Conservation (phyloP, 371 early-diverging fungal genomes). For the Zychaea mexicana region DNA sequence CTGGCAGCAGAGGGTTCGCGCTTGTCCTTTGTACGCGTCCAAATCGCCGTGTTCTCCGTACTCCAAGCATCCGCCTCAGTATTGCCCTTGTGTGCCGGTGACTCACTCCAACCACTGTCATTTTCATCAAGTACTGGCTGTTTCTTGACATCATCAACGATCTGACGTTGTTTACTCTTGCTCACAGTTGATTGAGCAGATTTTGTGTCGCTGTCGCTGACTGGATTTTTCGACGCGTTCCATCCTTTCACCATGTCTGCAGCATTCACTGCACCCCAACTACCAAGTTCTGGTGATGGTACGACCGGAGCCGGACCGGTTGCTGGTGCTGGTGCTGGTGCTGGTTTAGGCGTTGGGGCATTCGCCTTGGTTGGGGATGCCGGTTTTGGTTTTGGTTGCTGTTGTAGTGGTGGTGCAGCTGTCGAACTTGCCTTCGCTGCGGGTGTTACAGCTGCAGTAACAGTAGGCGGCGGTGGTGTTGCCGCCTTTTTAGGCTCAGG, state of each 20-base stretch:
- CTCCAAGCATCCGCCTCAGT: background rate
- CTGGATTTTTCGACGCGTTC: constrained; percentile 23
- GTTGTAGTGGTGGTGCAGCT: background rate
- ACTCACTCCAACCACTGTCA: background rate
- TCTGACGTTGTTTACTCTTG: too few species aligned
- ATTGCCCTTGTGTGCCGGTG: background rate
- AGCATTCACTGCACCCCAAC: background rate
- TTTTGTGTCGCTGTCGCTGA: background rate
- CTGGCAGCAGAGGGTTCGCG: too few species aligned
- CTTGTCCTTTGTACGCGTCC: background rate
- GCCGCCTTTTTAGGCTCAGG: background rate
- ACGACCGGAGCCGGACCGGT: background rate
- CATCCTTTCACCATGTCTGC: background rate
- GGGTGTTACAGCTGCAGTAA: background rate
- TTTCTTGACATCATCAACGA: background rate
- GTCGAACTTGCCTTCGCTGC: background rate
- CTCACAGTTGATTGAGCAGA: too few species aligned
- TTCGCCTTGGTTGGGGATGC: background rate
- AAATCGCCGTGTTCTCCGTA: background rate
- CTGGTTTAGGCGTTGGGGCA: background rate
- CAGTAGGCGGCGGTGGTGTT: background rate
- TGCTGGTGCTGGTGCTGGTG: background rate
- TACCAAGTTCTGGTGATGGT: background rate
- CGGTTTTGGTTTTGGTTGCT: background rate
- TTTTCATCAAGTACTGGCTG: background rate